Evolutionary conservation across 2,329 filamentous ascomycete genomes (phyloP).

Genomic region (Botrytis fabae): DNA sequence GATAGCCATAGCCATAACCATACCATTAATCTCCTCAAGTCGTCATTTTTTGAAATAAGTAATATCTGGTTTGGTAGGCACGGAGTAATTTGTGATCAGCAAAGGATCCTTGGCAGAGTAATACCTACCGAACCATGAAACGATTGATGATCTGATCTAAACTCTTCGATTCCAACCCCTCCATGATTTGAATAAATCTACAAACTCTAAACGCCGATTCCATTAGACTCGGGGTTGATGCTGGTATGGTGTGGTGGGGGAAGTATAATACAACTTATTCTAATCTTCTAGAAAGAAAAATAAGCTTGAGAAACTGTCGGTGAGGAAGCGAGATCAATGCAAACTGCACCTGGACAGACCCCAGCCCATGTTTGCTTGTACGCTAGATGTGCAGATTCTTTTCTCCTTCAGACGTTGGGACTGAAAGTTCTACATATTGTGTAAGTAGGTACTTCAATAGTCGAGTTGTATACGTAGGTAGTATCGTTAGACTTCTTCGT

Average conservation of each 20-base stretch:
- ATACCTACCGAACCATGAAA: conserved; percentile 1
- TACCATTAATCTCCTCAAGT: not conserved
- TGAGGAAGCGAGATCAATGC: conserved; percentile 13
- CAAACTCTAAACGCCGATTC: conserved; percentile 7
- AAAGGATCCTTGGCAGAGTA: not conserved
- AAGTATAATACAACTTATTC: conserved; percentile 1
- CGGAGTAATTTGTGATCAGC: conserved; percentile 3
- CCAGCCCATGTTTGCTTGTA: not conserved
- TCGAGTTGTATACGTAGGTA: not conserved
- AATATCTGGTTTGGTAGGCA: not conserved
- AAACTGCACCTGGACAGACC: conserved; percentile 3
- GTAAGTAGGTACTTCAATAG: not conserved
- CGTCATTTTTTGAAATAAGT: not conserved
- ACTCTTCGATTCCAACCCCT: not conserved
- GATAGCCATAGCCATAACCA: not conserved
- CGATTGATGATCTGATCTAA: conserved; percentile 4
- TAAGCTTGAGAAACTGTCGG: conserved; percentile 10
- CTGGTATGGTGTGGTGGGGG: conserved; percentile 13
- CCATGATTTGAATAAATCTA: not conserved
- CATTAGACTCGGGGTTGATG: conserved; percentile 15
- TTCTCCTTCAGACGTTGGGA: not conserved
- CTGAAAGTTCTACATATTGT: not conserved
- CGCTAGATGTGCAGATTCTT: not conserved
- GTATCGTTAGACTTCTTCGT: conserved; percentile 2
- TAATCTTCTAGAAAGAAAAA: conserved; percentile 17